Base-by-base conservation (phyloP, 1,284 basidiomycete genomes). In the Melanopsichium pennsylvanicum region DNA sequence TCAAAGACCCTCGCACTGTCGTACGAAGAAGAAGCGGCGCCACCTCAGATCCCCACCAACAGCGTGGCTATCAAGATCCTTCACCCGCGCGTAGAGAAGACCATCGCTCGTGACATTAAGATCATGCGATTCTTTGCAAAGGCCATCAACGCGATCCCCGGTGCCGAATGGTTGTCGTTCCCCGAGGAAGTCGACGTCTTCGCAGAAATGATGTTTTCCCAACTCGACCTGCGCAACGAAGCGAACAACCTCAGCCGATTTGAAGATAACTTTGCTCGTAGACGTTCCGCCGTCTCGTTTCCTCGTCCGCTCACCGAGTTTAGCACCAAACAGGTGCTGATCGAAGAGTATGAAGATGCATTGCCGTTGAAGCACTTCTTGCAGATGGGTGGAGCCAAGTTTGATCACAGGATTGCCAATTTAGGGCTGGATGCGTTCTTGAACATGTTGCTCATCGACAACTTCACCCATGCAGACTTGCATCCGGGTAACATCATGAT, bases 401-500 rank as follows among this genome's bases (percentile, higher is more conserved):
- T 88, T 78, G 92, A 97, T 76, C 88, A 90, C 54, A 87, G 89
- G 52, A 87, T 99, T 34, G 95, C 96, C 6, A 94, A 91, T 51
- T 86, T 94, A 15, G 96, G 96, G 10, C 84, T 98, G 13, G 93
- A 98, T 81, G 93, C 94, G 1, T 99, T 98, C 83, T 81, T 99
- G 79, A 93, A 97, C 83, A 99, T 99, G 95, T 87, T 99, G 19
- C 85, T 99, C 1, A 85, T 98, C 39, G 95, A 99, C 83, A 98
- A 99, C 82, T 99, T 97, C 82, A 93, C 95, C 2, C 95, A 98
- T 81, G 89, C 94, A 3, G 95, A 79, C 38, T 44, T 79, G 57
- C 91, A 92, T 81, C 92, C 93, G 0, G 95, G 95, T 25, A 97
- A 97, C 82, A 95, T 97, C 82, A 93, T 97, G 90, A 88, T 97